Conservation (phyloP, 257 asterid species). For the Catharanthus roseus region DNA sequence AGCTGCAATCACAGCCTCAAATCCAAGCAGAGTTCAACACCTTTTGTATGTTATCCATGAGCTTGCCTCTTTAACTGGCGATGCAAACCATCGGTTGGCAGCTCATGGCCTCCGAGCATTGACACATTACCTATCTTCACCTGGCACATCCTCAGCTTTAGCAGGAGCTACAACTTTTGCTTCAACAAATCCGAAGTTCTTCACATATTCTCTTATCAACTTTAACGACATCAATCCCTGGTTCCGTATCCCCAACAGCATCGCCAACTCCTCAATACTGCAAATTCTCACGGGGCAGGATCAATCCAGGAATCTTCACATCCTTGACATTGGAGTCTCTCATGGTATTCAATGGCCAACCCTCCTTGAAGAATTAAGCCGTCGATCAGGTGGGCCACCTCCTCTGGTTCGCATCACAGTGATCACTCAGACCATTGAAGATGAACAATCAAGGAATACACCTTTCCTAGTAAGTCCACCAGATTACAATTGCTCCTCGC, state of each 20-base stretch:
- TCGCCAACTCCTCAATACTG: constrained; percentile 74
- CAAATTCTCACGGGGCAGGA: constrained; percentile 51
- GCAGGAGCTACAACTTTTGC: constrained; percentile 35
- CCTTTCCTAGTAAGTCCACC: constrained; percentile 55
- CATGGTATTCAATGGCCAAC: constrained; percentile 95
- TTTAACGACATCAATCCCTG: constrained; percentile 81
- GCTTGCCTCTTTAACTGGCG: constrained; percentile 60
- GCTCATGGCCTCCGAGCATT: constrained; percentile 69
- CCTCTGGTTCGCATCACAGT: constrained; percentile 71
- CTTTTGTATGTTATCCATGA: constrained; percentile 65
- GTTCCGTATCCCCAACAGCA: constrained; percentile 74
- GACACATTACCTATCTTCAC: constrained; percentile 50
- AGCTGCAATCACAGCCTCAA: constrained; percentile 56
- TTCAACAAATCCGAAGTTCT: constrained; percentile 51
- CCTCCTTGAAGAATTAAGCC: constrained; percentile 63
- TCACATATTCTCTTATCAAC: constrained; percentile 52
- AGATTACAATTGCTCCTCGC: constrained; percentile 54
- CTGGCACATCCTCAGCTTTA: constrained; percentile 24
- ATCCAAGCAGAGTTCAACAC: constrained; percentile 65
- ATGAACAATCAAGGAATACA: constrained; percentile 28
- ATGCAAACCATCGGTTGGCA: constrained; percentile 75
- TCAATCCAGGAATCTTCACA: constrained; percentile 51
- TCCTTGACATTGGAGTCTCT: constrained; percentile 81
- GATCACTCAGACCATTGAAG: constrained; percentile 31
- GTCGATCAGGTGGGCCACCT: constrained; percentile 72